Evolutionary conservation across 805 yeast species (phyloP).

Genomic region (Candida koratica): DNA sequence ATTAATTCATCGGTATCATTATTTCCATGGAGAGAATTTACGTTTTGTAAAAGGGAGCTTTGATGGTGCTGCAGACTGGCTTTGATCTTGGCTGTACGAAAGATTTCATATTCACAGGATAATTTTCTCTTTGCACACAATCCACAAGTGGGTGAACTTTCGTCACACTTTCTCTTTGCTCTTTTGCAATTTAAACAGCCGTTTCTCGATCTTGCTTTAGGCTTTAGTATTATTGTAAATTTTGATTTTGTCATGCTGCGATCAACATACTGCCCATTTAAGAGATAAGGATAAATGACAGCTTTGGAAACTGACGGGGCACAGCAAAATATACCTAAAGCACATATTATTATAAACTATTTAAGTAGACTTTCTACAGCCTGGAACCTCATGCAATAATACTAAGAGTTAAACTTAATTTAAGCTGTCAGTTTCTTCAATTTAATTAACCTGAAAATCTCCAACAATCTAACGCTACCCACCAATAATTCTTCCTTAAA

Average conservation of each 20-base stretch:
- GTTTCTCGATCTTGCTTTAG: slow-evolving; percentile 9
- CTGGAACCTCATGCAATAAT: no score
- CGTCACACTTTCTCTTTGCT: slow-evolving; percentile 11
- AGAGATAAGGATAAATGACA: not conserved
- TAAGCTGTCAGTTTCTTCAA: slow-evolving; percentile 14
- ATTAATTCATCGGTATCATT: no score
- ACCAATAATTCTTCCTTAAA: slow-evolving; percentile 81
- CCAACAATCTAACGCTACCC: slow-evolving; percentile 53
- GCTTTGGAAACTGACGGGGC: not conserved
- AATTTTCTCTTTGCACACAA: slow-evolving; percentile 4
- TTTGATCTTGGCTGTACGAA: slow-evolving; percentile 5
- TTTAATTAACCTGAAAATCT: slow-evolving; percentile 30
- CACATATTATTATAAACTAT: no score
- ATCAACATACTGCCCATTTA: not conserved
- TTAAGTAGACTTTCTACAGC: no score
- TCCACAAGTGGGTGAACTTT: slow-evolving; percentile 8
- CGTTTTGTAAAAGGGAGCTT: no score
- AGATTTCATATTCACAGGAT: slow-evolving; percentile 8
- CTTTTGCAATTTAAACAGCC: slow-evolving; percentile 10
- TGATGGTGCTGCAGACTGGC: slow-evolving; percentile 5
- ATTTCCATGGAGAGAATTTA: no score
- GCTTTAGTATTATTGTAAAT: slow-evolving; percentile 3
- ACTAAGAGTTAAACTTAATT: not conserved
- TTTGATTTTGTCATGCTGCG: slow-evolving; percentile 3
- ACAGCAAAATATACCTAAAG: no score